phyloP scores from a whole-genome alignment of 306 rosid genomes.

The Vicia villosa region DNA sequence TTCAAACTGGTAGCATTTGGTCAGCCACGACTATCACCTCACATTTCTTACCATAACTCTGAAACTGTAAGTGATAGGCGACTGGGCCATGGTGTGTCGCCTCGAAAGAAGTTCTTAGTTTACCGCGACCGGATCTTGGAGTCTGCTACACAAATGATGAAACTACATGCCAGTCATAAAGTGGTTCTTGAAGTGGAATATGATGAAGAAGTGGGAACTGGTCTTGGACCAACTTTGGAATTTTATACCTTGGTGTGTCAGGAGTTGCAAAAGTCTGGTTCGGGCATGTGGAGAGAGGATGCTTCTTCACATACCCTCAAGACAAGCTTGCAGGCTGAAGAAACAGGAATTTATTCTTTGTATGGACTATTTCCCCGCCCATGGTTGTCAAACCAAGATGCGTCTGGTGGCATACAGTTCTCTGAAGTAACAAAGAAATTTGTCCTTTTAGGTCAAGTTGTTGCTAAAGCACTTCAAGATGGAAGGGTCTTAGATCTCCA shows the following conservation, averaged over 20 bases:
- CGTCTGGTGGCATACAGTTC: slow-evolving; percentile 52
- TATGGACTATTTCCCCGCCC: slow-evolving; percentile 91
- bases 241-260: slow-evolving; percentile 92
- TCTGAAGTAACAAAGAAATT: slow-evolving; percentile 70
- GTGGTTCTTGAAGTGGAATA: slow-evolving; percentile 90
- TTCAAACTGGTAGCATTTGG: slow-evolving; percentile 81
- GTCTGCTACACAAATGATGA: slow-evolving; percentile 94
- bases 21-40: slow-evolving; percentile 54
- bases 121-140: slow-evolving; percentile 67
- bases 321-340: slow-evolving; percentile 45
- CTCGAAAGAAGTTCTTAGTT: slow-evolving; percentile 84
- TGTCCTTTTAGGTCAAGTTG: slow-evolving; percentile 82
- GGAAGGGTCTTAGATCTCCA: slow-evolving; percentile 93
- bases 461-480: slow-evolving; percentile 92
- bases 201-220: slow-evolving; percentile 97
- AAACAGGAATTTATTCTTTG: slow-evolving; percentile 48
- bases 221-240: slow-evolving; percentile 98
- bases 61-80: slow-evolving; percentile 57
- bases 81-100: slow-evolving; percentile 48
- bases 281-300: slow-evolving; percentile 93
- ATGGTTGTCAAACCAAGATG: slow-evolving; percentile 56
- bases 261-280: slow-evolving; percentile 79
- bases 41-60: slow-evolving; percentile 52
- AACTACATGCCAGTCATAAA: slow-evolving; percentile 65
- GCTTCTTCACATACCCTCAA: slow-evolving; percentile 40